A percentile compares a stretch with the other conserved stretches of the same genome.
phyloP scores from a whole-genome alignment of 345 rosid genomes.

The Noccaea bulbosa region DNA sequence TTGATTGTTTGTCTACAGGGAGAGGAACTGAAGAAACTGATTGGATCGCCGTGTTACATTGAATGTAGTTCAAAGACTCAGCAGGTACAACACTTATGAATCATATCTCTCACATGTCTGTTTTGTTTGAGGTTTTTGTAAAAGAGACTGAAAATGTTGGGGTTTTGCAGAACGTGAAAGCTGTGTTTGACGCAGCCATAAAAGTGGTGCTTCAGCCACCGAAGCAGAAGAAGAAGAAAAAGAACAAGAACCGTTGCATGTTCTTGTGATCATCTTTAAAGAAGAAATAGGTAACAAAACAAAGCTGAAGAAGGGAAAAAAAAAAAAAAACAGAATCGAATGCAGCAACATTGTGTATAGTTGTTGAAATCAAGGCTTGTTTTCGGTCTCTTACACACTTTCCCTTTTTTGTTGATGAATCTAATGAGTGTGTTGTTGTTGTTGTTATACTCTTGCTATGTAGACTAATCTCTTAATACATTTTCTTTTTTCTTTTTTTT shows the following conservation, averaged over 20 bases:
- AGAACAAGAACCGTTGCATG: conserved; percentile 41
- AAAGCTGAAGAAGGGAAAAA: conserved; percentile 11
- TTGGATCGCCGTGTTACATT: conserved; percentile 78
- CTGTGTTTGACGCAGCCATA: conserved; percentile 83
- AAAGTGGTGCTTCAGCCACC: conserved; percentile 94
- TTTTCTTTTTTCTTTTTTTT: not conserved
- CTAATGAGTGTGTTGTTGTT: conserved; percentile 36
- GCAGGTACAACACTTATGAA: conserved; percentile 53
- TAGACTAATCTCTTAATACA: conserved; percentile 43
- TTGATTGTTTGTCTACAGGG: conserved; percentile 55
- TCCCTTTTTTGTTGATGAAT: conserved; percentile 30
- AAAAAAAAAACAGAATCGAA: conserved; percentile 16
- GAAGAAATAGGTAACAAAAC: conserved; percentile 32
- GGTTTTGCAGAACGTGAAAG: conserved; percentile 77
- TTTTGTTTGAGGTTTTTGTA: not conserved
- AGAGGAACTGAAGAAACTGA: conserved; percentile 90
- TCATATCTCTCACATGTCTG: conserved; percentile 1
- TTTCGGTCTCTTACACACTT: conserved; percentile 18
- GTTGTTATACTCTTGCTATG: conserved; percentile 30
- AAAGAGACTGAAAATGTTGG: conserved; percentile 17
- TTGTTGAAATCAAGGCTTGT: conserved; percentile 24
- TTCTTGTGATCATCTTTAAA: conserved; percentile 43
- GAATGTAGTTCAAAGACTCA: conserved; percentile 98
- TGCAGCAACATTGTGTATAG: conserved; percentile 38
- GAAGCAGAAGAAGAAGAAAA: conserved; percentile 85